A percentile compares a stretch with the other conserved stretches of the same genome.
phyloP scores from a whole-genome alignment of 192 early-diverging fungal species.

The Coemansia sp. region DNA sequence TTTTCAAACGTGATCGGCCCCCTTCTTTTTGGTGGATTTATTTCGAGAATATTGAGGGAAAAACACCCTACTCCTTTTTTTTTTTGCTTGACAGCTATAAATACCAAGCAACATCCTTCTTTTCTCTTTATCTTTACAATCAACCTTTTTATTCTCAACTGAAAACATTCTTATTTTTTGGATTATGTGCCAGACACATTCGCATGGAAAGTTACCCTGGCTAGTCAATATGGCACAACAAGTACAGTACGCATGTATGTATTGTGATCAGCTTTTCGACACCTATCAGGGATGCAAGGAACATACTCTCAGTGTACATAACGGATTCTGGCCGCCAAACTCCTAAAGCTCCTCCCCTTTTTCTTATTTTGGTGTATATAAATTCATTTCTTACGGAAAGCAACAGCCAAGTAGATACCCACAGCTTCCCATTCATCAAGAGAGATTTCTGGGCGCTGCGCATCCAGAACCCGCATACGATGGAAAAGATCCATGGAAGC shows the following conservation, averaged over 20 bases:
- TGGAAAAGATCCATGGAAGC: constrained; percentile 64
- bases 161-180: constrained; percentile 18
- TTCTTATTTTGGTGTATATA: neutral
- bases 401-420: constrained; percentile 55
- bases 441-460: constrained; percentile 60
- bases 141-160: no score
- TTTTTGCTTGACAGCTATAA: no score
- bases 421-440: constrained; percentile 92
- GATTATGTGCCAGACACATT: constrained; percentile 4
- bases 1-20: constrained; percentile 1
- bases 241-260: constrained; percentile 11
- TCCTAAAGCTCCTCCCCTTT: neutral
- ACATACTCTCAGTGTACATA: constrained; percentile 23
- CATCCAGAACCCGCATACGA: constrained; percentile 80
- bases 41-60: no score
- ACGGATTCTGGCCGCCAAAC: constrained; percentile 7
- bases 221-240: constrained; percentile 4
- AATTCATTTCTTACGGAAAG: constrained; percentile 17
- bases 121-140: neutral
- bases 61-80: neutral
- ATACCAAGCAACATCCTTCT: neutral
- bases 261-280: constrained; percentile 7
- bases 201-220: neutral
- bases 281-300: constrained; percentile 45
- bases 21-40: neutral